Conservation (phyloP, 768 basidiomycete species). For the Collybia mongolica region DNA sequence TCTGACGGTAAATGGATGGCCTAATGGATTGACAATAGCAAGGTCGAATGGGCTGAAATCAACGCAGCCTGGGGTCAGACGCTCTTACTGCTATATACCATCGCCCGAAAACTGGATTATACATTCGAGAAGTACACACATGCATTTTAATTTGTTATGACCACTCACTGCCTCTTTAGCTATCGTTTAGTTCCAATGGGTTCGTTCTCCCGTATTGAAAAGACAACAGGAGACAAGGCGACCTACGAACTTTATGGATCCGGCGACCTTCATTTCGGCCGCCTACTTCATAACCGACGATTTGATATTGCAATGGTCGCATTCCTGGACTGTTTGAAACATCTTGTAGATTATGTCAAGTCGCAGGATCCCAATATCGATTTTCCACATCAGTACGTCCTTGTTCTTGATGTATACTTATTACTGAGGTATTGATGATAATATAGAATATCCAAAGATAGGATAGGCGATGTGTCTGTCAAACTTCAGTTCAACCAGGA, state of each 20-base stretch:
- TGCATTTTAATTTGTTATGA: background rate
- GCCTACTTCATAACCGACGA: slow-evolving; percentile 89
- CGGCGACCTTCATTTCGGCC: slow-evolving; percentile 85
- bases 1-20: background rate
- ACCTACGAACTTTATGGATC: slow-evolving; percentile 94
- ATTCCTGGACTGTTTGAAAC: slow-evolving; percentile 91
- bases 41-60: slow-evolving; percentile 99
- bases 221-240: slow-evolving; percentile 75
- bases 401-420: background rate
- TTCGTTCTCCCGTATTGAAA: slow-evolving; percentile 91
- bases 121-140: slow-evolving; percentile 74
- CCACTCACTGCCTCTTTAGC: slow-evolving; percentile 35
- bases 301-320: slow-evolving; percentile 97
- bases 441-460: slow-evolving; percentile 86
- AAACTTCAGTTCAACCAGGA: slow-evolving; percentile 95
- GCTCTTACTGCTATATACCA: slow-evolving; percentile 84
- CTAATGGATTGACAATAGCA: slow-evolving; percentile 13
- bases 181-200: slow-evolving; percentile 93
- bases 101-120: slow-evolving; percentile 89
- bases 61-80: slow-evolving; percentile 99
- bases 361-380: slow-evolving; percentile 70
- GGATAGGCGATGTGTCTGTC: slow-evolving; percentile 93
- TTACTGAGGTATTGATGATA: slow-evolving; percentile 5
- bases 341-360: slow-evolving; percentile 85
- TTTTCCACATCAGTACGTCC: slow-evolving; percentile 83